phyloP scores from a whole-genome alignment of 1,284 basidiomycete species.

The Moesziomyces aphidis region DNA sequence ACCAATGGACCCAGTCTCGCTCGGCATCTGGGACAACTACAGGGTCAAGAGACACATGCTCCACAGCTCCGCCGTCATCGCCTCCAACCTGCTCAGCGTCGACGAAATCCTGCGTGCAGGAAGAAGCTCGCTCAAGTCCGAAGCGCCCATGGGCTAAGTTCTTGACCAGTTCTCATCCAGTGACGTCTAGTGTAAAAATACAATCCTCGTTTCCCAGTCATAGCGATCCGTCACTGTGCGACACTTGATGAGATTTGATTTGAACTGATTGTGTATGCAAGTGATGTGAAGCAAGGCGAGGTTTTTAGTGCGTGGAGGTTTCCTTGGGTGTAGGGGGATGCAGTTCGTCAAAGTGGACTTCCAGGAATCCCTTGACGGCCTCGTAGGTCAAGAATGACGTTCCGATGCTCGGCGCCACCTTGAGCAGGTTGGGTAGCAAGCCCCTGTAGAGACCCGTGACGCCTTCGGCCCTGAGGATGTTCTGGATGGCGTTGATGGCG shows the following conservation, averaged over 20 bases:
- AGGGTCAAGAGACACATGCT: constrained; percentile 98
- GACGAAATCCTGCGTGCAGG: constrained; percentile 96
- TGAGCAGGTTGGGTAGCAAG: constrained; percentile 89
- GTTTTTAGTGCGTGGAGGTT: constrained; percentile 7
- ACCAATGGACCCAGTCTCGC: constrained; percentile 92
- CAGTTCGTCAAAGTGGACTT: constrained; percentile 39
- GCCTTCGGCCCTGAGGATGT: constrained; percentile 81
- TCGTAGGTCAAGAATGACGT: constrained; percentile 64
- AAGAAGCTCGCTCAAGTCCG: constrained; percentile 61
- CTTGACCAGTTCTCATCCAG: neutral
- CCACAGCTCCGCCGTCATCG: constrained; percentile 96
- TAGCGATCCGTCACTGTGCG: neutral
- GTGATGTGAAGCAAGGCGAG: neutral
- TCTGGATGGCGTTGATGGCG: constrained; percentile 76
- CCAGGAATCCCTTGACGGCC: constrained; percentile 46
- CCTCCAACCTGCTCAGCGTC: constrained; percentile 91
- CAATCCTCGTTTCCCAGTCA: neutral
- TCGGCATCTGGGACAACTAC: constrained; percentile 99
- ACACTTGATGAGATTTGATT: neutral
- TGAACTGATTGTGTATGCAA: neutral
- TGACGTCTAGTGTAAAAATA: neutral
- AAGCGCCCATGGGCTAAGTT: constrained; percentile 49
- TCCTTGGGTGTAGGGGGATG: constrained; percentile 14
- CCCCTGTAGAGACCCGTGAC: constrained; percentile 82
- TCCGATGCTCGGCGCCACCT: constrained; percentile 70